phyloP scores from a whole-genome alignment of 208 protist species.

The Angomonas ambiguus region DNA sequence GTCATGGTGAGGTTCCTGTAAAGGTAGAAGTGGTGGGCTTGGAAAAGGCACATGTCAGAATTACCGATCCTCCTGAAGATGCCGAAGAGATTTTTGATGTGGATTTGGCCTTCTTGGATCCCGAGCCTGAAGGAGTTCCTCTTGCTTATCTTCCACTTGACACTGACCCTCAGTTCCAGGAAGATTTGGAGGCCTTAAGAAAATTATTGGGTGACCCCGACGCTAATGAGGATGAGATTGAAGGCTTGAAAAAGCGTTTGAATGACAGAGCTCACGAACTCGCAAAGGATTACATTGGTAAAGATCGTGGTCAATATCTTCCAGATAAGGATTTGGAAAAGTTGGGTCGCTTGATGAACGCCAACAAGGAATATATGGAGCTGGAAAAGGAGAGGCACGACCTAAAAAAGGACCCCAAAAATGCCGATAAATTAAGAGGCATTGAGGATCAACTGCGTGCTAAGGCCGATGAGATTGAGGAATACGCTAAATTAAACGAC shows the following conservation, averaged over 20 bases:
- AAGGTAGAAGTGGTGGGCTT: slow-evolving; percentile 59
- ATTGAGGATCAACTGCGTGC: slow-evolving; percentile 36
- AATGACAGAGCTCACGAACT: slow-evolving; percentile 45
- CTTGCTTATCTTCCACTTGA: slow-evolving; percentile 49
- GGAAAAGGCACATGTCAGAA: slow-evolving; percentile 57
- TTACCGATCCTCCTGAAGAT: slow-evolving; percentile 59
- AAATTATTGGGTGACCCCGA: slow-evolving; percentile 27
- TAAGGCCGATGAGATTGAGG: slow-evolving; percentile 28
- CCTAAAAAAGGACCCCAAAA: slow-evolving; percentile 63
- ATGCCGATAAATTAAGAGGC: slow-evolving; percentile 40
- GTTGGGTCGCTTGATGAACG: slow-evolving; percentile 43
- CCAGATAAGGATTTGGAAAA: slow-evolving; percentile 30
- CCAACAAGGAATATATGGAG: slow-evolving; percentile 36
- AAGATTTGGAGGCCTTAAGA: slow-evolving; percentile 42
- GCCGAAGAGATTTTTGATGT: slow-evolving; percentile 58
- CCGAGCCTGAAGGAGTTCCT: slow-evolving; percentile 54
- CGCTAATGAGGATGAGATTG: slow-evolving; percentile 27
- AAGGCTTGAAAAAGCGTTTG: slow-evolving; percentile 37
- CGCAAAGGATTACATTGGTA: slow-evolving; percentile 44
- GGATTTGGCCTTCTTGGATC: slow-evolving; percentile 66
- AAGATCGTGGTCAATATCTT: slow-evolving; percentile 53
- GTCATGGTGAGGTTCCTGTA: slow-evolving; percentile 50
- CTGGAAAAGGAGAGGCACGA: slow-evolving; percentile 42
- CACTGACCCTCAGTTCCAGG: slow-evolving; percentile 43
- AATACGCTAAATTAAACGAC: slow-evolving; percentile 25